Base-by-base conservation (phyloP, 1,284 basidiomycete genomes). In the Apiotrichum gracile region DNA sequence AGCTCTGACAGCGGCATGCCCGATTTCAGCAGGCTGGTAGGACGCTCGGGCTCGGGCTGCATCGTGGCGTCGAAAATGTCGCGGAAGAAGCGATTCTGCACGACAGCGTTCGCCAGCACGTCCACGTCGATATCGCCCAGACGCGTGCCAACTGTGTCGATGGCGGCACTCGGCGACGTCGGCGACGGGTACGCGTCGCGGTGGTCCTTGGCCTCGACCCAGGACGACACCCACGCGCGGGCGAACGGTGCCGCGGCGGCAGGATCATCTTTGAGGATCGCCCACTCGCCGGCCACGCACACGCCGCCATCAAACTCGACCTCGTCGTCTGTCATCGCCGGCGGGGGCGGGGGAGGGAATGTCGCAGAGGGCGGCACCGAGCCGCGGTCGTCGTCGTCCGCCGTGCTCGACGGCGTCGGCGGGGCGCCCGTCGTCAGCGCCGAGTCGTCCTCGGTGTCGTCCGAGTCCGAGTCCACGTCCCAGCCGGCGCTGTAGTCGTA, bases 231-330 rank as follows among this genome's bases (percentile, higher is more conserved):
- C 59, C 59, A 61, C 2, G 49, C 21, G 4, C 59, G 55, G 0
- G 47, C 56, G 7, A 63, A 48, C 16, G 39, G 24, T 9, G 24
- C 39, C 5, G 54, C 54, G 2, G 40, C 45, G 0, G 9, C 48
- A 8, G 34, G 39, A 16, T 63, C 58, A 24, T 57, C 59, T 39
- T 53, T 50, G n/a, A 69, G 44, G 13, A 46, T 37, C 13, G 59
- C 27, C 67, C 63, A 66, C 46, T 72, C 71, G 31, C 58, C 51
- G 9, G 61, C 61, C 5, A 72, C 45, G 38, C 69, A 67, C 19
- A 47, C 26, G 0, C 53, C 54, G 13, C 62, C 66, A 17, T 58
- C 53, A 49, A 61, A 72, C 34, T 62, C 49, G 13, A 67, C 51
- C 47, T 60, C 61, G 22, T 58, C 57, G 44, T 58, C 49, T 2